Evolutionary conservation across 148 eudicot genomes (phyloP).

Genomic region (Heliamphora exappendiculata): DNA sequence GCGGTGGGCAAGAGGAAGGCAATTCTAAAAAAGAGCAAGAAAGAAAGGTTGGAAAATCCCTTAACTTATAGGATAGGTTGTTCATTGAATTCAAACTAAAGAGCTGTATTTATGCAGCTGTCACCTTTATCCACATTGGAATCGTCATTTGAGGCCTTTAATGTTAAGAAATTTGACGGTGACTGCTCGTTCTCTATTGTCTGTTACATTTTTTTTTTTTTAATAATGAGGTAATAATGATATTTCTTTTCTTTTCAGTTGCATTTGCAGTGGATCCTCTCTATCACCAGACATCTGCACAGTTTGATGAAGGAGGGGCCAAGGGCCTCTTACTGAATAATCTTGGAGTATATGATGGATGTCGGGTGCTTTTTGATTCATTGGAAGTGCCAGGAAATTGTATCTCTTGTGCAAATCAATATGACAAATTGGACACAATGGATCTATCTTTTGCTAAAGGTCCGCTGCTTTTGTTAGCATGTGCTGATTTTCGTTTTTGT

Average conservation of each 20-base stretch:
- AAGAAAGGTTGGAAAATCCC: conserved; percentile 29
- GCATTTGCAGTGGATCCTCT: conserved; percentile 98
- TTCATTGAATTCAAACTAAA: neutral
- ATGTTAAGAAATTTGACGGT: conserved; percentile 96
- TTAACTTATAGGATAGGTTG: neutral
- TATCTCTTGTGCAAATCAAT: conserved; percentile 26
- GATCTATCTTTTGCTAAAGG: conserved; percentile 84
- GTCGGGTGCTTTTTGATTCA: conserved; percentile 93
- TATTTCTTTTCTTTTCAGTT: conserved; percentile 32
- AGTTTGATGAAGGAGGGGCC: conserved; percentile 99
- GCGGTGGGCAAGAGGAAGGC: conserved; percentile 27
- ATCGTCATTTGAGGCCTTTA: conserved; percentile 75
- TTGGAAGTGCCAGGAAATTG: conserved; percentile 82
- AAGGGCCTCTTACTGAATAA: conserved; percentile 88
- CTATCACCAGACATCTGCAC: conserved; percentile 94
- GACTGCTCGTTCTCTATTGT: conserved; percentile 14
- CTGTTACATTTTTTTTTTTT: neutral
- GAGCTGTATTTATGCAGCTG: conserved; percentile 41
- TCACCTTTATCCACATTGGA: conserved; percentile 90
- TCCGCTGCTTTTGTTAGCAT: conserved; percentile 15
- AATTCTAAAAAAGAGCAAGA: conserved; percentile 30
- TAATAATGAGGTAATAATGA: neutral
- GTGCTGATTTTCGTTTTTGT: neutral
- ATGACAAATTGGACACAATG: conserved; percentile 36
- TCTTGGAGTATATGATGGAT: conserved; percentile 86